Conservation (phyloP, 1,139 yeast species). For the Yamadazyma triangularis region DNA sequence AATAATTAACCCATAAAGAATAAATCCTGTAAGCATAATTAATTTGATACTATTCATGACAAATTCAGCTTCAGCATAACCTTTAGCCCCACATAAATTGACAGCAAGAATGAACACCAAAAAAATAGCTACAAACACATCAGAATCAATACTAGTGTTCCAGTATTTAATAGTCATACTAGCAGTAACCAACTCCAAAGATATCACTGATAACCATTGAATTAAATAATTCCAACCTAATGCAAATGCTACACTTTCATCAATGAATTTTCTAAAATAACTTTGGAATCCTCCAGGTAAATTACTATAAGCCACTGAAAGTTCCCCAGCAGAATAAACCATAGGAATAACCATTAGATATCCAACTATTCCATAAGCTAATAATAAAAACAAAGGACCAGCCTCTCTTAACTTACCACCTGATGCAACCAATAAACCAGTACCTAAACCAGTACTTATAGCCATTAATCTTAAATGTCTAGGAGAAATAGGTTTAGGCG, state of each 20-base stretch:
- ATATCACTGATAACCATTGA: slow-evolving; percentile 32
- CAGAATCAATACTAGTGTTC: slow-evolving; percentile 25
- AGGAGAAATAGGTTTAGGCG: slow-evolving; percentile 16
- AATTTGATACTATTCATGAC: slow-evolving; percentile 34
- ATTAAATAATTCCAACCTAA: slow-evolving; percentile 35
- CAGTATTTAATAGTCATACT: slow-evolving; percentile 33
- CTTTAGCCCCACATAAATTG: slow-evolving; percentile 37
- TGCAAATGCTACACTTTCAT: slow-evolving; percentile 31
- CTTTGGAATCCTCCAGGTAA: slow-evolving; percentile 34
- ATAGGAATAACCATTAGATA: slow-evolving; percentile 33
- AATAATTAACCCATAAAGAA: slow-evolving; percentile 36
- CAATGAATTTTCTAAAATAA: slow-evolving; percentile 30
- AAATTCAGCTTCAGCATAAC: slow-evolving; percentile 44
- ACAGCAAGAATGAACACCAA: slow-evolving; percentile 29
- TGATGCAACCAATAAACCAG: slow-evolving; percentile 35
- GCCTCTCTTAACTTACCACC: slow-evolving; percentile 29
- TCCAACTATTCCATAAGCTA: slow-evolving; percentile 31
- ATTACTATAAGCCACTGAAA: slow-evolving; percentile 28
- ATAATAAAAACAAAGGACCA: slow-evolving; percentile 31
- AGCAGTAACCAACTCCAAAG: slow-evolving; percentile 35
- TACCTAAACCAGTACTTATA: slow-evolving; percentile 32
- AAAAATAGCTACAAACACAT: slow-evolving; percentile 38
- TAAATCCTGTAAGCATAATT: slow-evolving; percentile 34
- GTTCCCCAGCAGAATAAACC: slow-evolving; percentile 32
- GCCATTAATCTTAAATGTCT: slow-evolving; percentile 31